These are phyloP conservation scores for Panicum virgatum DNA, from an alignment of 202 grass and related monocot species.

Conservation along the genomic window DNA sequence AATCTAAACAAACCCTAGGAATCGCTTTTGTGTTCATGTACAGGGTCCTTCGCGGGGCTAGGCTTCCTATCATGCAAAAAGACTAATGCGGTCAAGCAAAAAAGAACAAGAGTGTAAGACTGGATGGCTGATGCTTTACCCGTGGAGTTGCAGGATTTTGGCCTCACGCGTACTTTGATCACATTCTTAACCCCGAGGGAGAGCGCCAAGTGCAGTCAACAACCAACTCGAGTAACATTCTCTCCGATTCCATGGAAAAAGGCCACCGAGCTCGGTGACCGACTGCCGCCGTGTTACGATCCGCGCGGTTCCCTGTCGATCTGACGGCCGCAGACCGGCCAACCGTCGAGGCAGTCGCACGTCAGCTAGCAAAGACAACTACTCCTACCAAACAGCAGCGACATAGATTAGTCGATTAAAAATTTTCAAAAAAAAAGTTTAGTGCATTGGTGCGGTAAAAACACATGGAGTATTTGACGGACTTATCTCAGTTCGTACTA, in stretches of 20 bases:
- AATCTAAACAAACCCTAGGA: no score
- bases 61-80: no score
- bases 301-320: not conserved
- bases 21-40: no score
- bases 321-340: not conserved
- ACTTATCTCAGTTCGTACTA: not conserved
- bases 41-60: no score
- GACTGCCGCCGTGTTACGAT: not conserved
- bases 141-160: slow-evolving; percentile 37
- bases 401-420: not conserved
- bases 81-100: not conserved
- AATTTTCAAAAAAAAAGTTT: no score
- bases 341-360: not conserved
- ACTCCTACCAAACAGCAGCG: not conserved
- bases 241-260: slow-evolving; percentile 42
- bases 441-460: no score
- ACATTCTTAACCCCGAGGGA: slow-evolving; percentile 29
- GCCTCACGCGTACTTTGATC: slow-evolving; percentile 48
- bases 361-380: not conserved
- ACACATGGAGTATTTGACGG: not conserved
- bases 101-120: not conserved
- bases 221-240: not conserved
- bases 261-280: slow-evolving; percentile 21
- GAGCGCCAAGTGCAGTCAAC: slow-evolving; percentile 28
- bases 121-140: not conserved